Conservation (phyloP, 345 rosid species). For the Linum usitatissimum region DNA sequence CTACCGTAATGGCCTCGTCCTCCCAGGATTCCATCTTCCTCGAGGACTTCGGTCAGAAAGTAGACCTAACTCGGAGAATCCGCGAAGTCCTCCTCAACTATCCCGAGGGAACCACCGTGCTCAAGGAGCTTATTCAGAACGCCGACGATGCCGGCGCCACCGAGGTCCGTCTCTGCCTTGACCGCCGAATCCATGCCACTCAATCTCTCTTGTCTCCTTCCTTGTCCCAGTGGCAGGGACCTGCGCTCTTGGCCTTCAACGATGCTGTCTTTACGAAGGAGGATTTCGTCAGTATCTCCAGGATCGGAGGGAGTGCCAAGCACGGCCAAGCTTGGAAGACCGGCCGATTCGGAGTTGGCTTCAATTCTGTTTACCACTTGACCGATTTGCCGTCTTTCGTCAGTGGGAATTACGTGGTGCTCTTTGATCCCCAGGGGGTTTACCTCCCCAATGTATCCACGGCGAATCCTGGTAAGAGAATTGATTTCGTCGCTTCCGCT, state of each 20-base stretch:
- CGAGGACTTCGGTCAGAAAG: conserved; percentile 97
- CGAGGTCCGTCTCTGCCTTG: conserved; percentile 70
- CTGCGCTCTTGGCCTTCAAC: conserved; percentile 71
- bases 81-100: conserved; percentile 88
- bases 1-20: conserved; percentile 19
- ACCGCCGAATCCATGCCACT: conserved; percentile 52
- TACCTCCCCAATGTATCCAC: conserved; percentile 75
- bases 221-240: conserved; percentile 79
- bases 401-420: conserved; percentile 70
- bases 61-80: conserved; percentile 92
- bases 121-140: conserved; percentile 88
- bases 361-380: conserved; percentile 90
- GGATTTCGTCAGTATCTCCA: conserved; percentile 77
- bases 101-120: conserved; percentile 90
- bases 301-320: conserved; percentile 81
- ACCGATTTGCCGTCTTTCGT: conserved; percentile 94
- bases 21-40: conserved; percentile 35
- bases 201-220: conserved; percentile 48
- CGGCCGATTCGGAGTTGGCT: conserved; percentile 94
- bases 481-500: conserved; percentile 63
- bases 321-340: conserved; percentile 79
- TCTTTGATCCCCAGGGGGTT: conserved; percentile 88
- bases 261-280: conserved; percentile 84
- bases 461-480: conserved; percentile 89
- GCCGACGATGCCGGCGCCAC: conserved; percentile 98